Evolutionary conservation across 768 basidiomycete genomes (phyloP).

Genomic region (Leucosporidium scottii): DNA sequence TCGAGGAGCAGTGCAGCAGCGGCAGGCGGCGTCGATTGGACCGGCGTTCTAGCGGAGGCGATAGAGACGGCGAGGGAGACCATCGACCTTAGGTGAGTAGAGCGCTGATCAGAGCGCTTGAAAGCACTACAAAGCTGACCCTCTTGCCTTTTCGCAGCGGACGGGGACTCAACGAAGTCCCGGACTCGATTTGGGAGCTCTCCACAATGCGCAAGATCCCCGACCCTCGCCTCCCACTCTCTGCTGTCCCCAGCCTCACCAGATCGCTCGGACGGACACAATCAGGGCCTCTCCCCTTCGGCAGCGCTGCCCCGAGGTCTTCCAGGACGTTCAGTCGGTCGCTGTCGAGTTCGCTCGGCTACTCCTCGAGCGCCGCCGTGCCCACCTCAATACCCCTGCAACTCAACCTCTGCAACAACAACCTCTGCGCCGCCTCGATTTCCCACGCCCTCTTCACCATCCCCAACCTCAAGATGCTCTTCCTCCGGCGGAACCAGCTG

Average conservation of each 20-base stretch:
- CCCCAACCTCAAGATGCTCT: slow-evolving; percentile 25
- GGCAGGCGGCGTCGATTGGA: neutral
- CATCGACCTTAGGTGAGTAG: slow-evolving; percentile 11
- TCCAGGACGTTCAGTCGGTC: neutral
- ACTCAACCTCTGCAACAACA: slow-evolving; percentile 28
- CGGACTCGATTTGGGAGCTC: slow-evolving; percentile 19
- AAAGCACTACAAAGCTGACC: neutral
- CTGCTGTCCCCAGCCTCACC: neutral
- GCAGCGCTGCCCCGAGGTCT: neutral
- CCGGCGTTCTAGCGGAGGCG: slow-evolving; percentile 1
- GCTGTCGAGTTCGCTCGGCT: too few relatives aligned
- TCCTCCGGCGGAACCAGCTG: slow-evolving; percentile 25
- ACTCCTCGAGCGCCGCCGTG: too few relatives aligned
- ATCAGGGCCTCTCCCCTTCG: neutral
- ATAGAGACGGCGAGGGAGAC: slow-evolving; percentile 6
- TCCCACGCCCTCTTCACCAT: slow-evolving; percentile 29
- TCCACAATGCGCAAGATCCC: slow-evolving; percentile 1
- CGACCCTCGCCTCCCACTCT: neutral
- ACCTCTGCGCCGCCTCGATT: slow-evolving; percentile 19
- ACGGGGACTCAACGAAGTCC: slow-evolving; percentile 1
- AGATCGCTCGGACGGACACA: neutral
- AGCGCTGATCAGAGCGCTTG: too few relatives aligned
- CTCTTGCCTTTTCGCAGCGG: neutral
- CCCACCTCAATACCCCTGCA: neutral
- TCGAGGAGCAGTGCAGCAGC: neutral